Percentiles rank a stretch among this genome's conserved stretches.
Conservation (phyloP, 495 filamentous ascomycete genomes). For the Tuber aestivum region DNA sequence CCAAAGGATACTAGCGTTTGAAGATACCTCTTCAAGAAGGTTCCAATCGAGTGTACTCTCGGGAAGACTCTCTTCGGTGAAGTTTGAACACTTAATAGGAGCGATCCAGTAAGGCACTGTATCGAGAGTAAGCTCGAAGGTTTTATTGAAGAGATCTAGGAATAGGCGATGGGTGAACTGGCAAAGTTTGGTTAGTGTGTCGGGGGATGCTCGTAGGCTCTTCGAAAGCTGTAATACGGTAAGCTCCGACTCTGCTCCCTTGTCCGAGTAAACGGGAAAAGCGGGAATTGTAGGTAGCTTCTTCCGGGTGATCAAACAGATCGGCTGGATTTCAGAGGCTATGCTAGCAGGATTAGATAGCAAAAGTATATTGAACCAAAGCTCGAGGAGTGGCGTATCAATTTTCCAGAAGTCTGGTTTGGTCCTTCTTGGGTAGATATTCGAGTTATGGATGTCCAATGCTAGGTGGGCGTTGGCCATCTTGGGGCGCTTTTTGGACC, state of each 20-base stretch:
- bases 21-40: slow-evolving; percentile 50
- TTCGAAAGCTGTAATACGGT: slow-evolving; percentile 45
- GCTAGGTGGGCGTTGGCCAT: slow-evolving; percentile 92
- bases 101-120: slow-evolving; percentile 82
- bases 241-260: slow-evolving; percentile 56
- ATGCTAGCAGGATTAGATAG: slow-evolving; percentile 57
- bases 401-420: slow-evolving; percentile 72
- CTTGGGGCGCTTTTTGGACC: slow-evolving; percentile 60
- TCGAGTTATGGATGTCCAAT: slow-evolving; percentile 65
- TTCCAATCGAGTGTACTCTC: slow-evolving; percentile 61
- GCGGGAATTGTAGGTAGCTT: slow-evolving; percentile 58
- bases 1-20: slow-evolving; percentile 50
- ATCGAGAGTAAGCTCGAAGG: slow-evolving; percentile 57
- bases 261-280: slow-evolving; percentile 66
- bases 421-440: slow-evolving; percentile 65
- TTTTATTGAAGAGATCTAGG: slow-evolving; percentile 83
- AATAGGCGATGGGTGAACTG: slow-evolving; percentile 70
- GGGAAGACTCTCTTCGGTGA: slow-evolving; percentile 29
- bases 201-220: slow-evolving; percentile 33
- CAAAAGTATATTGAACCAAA: slow-evolving; percentile 62
- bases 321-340: slow-evolving; percentile 55
- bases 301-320: slow-evolving; percentile 68
- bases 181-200: slow-evolving; percentile 52
- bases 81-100: slow-evolving; percentile 48
- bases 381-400: slow-evolving; percentile 51